Percentiles rank a stretch among this genome's conserved stretches.
Conservation (phyloP, 805 yeast genomes). For the Grigorovia humatica region DNA sequence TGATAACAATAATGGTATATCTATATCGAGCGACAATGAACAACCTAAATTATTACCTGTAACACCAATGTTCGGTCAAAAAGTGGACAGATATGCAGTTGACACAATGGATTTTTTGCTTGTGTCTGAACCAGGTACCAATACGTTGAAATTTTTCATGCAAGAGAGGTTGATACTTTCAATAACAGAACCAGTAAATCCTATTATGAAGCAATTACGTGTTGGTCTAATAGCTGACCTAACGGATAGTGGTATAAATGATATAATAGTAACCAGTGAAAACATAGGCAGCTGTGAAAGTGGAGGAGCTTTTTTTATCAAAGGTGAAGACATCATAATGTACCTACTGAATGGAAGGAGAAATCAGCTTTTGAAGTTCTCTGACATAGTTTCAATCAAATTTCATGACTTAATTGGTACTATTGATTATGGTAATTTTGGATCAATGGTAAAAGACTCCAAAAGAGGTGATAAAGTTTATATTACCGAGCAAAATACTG, state of each 20-base stretch:
- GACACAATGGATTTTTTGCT: conserved; percentile 31
- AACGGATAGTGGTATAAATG: conserved; percentile 32
- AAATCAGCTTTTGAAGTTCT: conserved; percentile 2
- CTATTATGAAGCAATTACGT: conserved; percentile 15
- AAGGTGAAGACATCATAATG: conserved; percentile 9
- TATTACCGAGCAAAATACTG: conserved; percentile 15
- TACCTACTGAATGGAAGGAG: conserved; percentile 4
- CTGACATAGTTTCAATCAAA: conserved; percentile 3
- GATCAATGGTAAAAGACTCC: conserved; percentile 11
- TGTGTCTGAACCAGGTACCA: conserved; percentile 43
- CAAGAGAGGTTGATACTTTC: conserved; percentile 19
- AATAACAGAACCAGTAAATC: conserved; percentile 8
- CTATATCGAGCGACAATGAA: background rate
- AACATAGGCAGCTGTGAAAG: conserved; percentile 28
- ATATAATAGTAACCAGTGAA: conserved; percentile 38
- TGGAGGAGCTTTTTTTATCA: conserved; percentile 11
- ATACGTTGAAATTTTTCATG: conserved; percentile 30
- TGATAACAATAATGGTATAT: background rate
- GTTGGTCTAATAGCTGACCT: conserved; percentile 32
- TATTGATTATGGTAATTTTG: conserved; percentile 15
- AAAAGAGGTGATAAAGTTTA: conserved; percentile 7
- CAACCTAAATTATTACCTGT: conserved; percentile 3
- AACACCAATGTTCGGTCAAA: conserved; percentile 33
- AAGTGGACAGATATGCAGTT: conserved; percentile 25
- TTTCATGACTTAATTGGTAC: conserved; percentile 6